phyloP scores from a whole-genome alignment of 2,329 filamentous ascomycete genomes.

The Fusarium robinianum region DNA sequence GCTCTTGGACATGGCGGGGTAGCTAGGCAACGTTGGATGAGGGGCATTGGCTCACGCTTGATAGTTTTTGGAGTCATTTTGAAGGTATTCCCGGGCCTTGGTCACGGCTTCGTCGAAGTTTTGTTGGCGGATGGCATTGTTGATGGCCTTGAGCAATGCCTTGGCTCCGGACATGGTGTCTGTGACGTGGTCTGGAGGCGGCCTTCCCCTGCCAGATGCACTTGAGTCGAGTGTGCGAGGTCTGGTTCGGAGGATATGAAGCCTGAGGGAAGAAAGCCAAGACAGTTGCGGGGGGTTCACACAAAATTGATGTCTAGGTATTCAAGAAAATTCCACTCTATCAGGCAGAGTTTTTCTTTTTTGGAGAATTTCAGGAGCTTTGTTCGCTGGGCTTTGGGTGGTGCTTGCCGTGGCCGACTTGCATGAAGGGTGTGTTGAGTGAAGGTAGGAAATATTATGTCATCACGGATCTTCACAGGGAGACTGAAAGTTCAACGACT shows the following conservation, averaged over 20 bases:
- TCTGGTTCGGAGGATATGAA: too few species aligned
- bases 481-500: too few species aligned
- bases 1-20: conserved; percentile 16
- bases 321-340: neutral
- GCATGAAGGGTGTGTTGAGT: too few species aligned
- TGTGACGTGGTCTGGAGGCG: conserved; percentile 13
- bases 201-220: too few species aligned
- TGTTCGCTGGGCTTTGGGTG: too few species aligned
- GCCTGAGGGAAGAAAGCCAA: neutral
- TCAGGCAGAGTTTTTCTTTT: too few species aligned
- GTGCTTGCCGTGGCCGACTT: too few species aligned
- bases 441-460: too few species aligned
- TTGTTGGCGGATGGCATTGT: conserved; percentile 74
- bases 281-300: neutral
- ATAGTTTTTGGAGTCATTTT: conserved; percentile 77
- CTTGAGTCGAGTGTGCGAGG: too few species aligned
- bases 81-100: conserved; percentile 70
- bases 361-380: too few species aligned
- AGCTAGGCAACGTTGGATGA: neutral
- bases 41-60: conserved; percentile 66
- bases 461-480: too few species aligned
- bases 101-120: conserved; percentile 77
- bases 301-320: neutral
- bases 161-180: conserved; percentile 63
- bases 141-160: conserved; percentile 78